Evolutionary conservation across 176 grass and related monocot species (phyloP).

Genomic region (Zea luxurians): DNA sequence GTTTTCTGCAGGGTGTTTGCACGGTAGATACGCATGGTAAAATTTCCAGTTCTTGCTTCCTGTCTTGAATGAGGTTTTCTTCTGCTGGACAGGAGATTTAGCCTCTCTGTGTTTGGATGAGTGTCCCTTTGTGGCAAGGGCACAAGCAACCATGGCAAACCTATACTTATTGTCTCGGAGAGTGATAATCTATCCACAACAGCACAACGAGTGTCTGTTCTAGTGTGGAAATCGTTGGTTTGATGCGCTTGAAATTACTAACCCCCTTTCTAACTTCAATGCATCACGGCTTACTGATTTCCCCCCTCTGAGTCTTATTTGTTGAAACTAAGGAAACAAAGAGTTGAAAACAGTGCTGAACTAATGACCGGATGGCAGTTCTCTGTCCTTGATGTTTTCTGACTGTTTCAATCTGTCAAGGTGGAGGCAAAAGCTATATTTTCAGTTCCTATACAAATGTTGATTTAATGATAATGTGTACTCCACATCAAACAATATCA

Average conservation of each 20-base stretch:
- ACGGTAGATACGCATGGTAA: not conserved
- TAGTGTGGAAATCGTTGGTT: not conserved
- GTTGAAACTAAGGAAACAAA: not conserved
- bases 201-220: not conserved
- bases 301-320: not conserved
- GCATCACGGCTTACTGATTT: not conserved
- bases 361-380: not conserved
- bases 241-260: not conserved
- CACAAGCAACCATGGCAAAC: not conserved
- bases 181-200: not conserved
- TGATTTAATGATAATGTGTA: slow-evolving; percentile 9
- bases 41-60: slow-evolving; percentile 1
- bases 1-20: slow-evolving; percentile 1
- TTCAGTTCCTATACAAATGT: not conserved
- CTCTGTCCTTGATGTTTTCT: not conserved
- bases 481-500: not conserved
- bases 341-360: slow-evolving; percentile 21
- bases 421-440: not conserved
- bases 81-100: not conserved
- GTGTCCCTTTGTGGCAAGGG: not conserved
- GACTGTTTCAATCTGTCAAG: not conserved
- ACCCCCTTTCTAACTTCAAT: not conserved
- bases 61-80: slow-evolving; percentile 17
- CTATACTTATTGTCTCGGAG: not conserved
- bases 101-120: slow-evolving; percentile 3